Evolutionary conservation across 1,284 basidiomycete species (phyloP), one percentile per base, ranked within the genome.

Genomic region (Ceratobasidium sp.): DNA sequence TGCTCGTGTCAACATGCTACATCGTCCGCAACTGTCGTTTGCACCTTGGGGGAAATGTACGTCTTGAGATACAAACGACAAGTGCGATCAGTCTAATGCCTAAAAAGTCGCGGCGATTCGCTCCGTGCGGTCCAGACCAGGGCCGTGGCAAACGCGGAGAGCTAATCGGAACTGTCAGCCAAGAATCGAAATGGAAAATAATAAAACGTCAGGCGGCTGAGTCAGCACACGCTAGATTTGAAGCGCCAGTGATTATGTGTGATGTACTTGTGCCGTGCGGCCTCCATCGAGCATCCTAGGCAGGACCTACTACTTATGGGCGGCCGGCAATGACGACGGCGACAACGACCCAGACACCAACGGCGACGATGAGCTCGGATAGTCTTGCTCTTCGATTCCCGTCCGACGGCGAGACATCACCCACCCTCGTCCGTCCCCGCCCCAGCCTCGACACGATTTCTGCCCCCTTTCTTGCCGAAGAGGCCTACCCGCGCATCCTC

Each of bases 281-380:
- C 60, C 60, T 44, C 38, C 38, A 83, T 71, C 77, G 82, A 23
- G 82, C 83, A 79, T 82, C 2, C 78, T 83, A 8, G 79, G 79
- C 33, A 46, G n/a, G 10, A 66, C 78, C 12, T 35, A 16, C 30
- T 10, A 16, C 38, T 10, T n/a, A 18, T 12, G 4, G 38, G 38
- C 38, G 38, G 38, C 8, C 20, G n/a, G 23, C 55, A 23, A 57
- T 30, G 30, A n/a, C 55, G 55, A 57, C 55, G 8, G 55, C 55
- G 55, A 57, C 55, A n/a, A 57, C 55, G n/a, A 8, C 20, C 20
- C 23, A 20, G 3, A 18, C 7, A 30, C 38, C 59, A 20, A 62
- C 18, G 23, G 66, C 57, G 57, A 52, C 57, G 59, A 66, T 66
- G 73, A 75, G 73, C 62, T 41, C 44, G 30, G 73, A 75, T 20